A percentile compares a stretch with the other conserved stretches of the same genome.
Evolutionary conservation across 2,329 filamentous ascomycete species (phyloP).

Genomic region (Orbilia quercus): DNA sequence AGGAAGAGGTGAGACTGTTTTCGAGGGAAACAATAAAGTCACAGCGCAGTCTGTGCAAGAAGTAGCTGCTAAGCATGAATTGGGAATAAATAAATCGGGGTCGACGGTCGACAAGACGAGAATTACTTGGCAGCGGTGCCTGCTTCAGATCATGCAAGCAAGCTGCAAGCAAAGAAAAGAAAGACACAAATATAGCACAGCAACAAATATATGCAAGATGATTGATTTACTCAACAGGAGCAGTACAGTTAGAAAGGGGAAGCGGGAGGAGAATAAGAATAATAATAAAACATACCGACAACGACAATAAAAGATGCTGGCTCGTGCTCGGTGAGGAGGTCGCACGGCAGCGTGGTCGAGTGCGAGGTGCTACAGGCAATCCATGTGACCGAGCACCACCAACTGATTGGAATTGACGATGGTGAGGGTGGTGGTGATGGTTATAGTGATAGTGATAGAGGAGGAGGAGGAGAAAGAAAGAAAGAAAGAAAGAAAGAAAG

Average conservation of each 20-base stretch:
- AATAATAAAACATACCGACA: too few relatives aligned
- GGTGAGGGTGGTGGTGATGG: neutral
- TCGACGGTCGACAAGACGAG: constrained; percentile 22
- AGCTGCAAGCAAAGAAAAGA: constrained; percentile 34
- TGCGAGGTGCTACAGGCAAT: constrained; percentile 45
- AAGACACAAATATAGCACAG: constrained; percentile 34
- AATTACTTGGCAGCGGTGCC: constrained; percentile 40
- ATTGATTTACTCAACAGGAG: too few relatives aligned
- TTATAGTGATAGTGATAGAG: neutral
- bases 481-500: neutral
- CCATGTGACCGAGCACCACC: constrained; percentile 40
- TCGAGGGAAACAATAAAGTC: constrained; percentile 20
- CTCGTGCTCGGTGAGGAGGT: constrained; percentile 6
- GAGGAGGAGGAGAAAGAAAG: neutral
- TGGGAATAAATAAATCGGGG: too few relatives aligned
- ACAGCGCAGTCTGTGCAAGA: constrained; percentile 51
- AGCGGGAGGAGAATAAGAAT: too few relatives aligned
- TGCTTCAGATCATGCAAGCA: constrained; percentile 44
- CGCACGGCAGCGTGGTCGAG: constrained; percentile 31
- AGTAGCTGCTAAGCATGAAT: constrained; percentile 15
- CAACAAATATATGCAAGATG: too few relatives aligned
- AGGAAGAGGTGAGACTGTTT: constrained; percentile 12
- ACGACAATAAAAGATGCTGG: too few relatives aligned
- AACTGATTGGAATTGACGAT: constrained; percentile 9
- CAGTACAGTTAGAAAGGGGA: neutral